phyloP scores from a whole-genome alignment of 2,329 filamentous ascomycete species.

The Fusarium robinianum region DNA sequence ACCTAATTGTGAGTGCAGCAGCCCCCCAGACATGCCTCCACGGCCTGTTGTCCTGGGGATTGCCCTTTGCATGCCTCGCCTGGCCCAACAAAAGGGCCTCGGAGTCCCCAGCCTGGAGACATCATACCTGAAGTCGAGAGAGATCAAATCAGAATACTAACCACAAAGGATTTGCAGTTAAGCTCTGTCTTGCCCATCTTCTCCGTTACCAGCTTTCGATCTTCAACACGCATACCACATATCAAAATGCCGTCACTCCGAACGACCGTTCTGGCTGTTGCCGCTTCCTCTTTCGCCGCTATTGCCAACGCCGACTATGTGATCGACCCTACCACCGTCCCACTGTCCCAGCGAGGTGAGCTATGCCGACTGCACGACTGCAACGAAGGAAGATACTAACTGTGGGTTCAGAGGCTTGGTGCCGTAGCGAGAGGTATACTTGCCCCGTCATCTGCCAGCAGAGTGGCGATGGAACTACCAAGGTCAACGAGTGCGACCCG shows the following conservation, averaged over 20 bases:
- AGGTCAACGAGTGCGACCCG: constrained; percentile 69
- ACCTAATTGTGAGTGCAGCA: constrained; percentile 20
- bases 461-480: constrained; percentile 53
- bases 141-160: constrained; percentile 22
- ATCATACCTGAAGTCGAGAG: neutral
- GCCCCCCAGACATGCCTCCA: constrained; percentile 5
- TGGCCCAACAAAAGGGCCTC: constrained; percentile 10
- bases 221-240: constrained; percentile 13
- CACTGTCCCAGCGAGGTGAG: constrained; percentile 57
- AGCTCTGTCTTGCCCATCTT: constrained; percentile 13
- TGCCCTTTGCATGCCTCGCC: constrained; percentile 17
- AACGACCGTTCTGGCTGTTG: constrained; percentile 57
- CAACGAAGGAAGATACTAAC: constrained; percentile 33
- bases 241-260: constrained; percentile 59
- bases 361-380: no score
- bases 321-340: constrained; percentile 67
- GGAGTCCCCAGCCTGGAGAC: constrained; percentile 8
- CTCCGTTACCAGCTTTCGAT: constrained; percentile 12
- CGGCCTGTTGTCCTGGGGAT: constrained; percentile 23
- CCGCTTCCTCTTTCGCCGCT: constrained; percentile 54
- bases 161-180: constrained; percentile 9
- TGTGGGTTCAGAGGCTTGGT: constrained; percentile 63
- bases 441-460: constrained; percentile 78
- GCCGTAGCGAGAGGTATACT: constrained; percentile 61
- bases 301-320: constrained; percentile 60